Percentiles rank a stretch among this genome's conserved stretches.
Conservation (phyloP, 2,329 filamentous ascomycete genomes). For the Colletotrichum sp. region DNA sequence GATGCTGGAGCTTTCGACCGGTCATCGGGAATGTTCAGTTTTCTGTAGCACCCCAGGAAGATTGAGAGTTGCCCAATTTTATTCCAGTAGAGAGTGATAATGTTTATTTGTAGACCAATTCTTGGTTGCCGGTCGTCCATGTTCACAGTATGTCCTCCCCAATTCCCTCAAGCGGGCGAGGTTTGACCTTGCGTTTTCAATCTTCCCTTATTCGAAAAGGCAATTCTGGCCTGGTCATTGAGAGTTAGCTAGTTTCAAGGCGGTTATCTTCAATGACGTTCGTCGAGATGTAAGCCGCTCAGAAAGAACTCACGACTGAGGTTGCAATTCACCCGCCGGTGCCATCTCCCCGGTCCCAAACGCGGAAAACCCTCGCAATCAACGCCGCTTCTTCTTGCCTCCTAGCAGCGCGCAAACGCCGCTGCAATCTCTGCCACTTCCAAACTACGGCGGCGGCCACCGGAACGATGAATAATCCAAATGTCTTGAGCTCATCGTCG, state of each 20-base stretch:
- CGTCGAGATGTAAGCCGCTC: neutral
- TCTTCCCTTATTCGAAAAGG: rapidly evolving
- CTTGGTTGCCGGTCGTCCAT: neutral
- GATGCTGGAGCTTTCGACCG: neutral
- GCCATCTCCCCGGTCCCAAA: neutral
- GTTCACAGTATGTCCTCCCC: rapidly evolving
- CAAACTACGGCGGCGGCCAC: neutral
- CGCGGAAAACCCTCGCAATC: neutral
- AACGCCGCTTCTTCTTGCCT: neutral
- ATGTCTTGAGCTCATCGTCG: neutral
- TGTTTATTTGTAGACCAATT: neutral
- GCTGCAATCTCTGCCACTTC: neutral
- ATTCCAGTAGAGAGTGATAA: rapidly evolving
- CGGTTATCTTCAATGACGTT: neutral
- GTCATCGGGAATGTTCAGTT: neutral
- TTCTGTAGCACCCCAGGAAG: rapidly evolving
- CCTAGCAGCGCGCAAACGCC: neutral
- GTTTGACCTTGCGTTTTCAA: rapidly evolving
- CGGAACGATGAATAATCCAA: neutral
- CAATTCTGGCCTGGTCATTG: rapidly evolving
- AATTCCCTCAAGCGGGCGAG: rapidly evolving
- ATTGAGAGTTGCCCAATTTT: rapidly evolving
- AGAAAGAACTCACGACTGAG: neutral
- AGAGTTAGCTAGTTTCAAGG: neutral
- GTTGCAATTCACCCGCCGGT: neutral